Evolutionary conservation across 2,329 filamentous ascomycete species (phyloP).

Genomic region (Penicillium concentricum): DNA sequence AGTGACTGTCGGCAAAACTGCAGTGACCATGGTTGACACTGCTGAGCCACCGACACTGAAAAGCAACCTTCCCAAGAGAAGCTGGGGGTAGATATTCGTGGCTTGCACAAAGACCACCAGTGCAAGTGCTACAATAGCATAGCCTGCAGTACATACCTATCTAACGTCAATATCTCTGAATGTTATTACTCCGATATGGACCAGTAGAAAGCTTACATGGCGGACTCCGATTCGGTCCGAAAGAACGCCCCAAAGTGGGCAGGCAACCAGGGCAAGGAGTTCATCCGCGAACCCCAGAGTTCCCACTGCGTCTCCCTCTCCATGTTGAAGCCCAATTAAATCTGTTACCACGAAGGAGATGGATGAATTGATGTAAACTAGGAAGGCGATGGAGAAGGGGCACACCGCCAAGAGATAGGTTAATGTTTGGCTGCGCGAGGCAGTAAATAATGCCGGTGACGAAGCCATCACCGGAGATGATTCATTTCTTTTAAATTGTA

Average conservation of each 20-base stretch:
- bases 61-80: slow-evolving; percentile 77
- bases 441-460: slow-evolving; percentile 51
- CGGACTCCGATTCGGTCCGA: slow-evolving; percentile 51
- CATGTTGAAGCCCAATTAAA: slow-evolving; percentile 55
- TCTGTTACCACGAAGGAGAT: slow-evolving; percentile 65
- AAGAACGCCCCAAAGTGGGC: slow-evolving; percentile 50
- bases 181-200: not conserved
- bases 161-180: slow-evolving; percentile 5
- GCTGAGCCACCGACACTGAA: slow-evolving; percentile 94
- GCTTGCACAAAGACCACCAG: slow-evolving; percentile 82
- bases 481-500: slow-evolving; percentile 13
- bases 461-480: slow-evolving; percentile 28
- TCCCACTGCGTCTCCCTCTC: slow-evolving; percentile 62
- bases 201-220: slow-evolving; percentile 36
- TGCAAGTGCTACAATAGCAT: slow-evolving; percentile 74
- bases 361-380: slow-evolving; percentile 65
- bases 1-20: slow-evolving; percentile 75
- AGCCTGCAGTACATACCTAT: slow-evolving; percentile 67
- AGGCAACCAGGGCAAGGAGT: slow-evolving; percentile 48
- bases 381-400: slow-evolving; percentile 64
- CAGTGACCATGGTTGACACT: slow-evolving; percentile 96
- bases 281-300: slow-evolving; percentile 53
- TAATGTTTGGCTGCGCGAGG: slow-evolving; percentile 55
- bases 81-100: slow-evolving; percentile 80
- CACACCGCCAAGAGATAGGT: slow-evolving; percentile 63